Evolutionary conservation across 2,329 filamentous ascomycete genomes (phyloP).

Genomic region (Sporothrix pallida): DNA sequence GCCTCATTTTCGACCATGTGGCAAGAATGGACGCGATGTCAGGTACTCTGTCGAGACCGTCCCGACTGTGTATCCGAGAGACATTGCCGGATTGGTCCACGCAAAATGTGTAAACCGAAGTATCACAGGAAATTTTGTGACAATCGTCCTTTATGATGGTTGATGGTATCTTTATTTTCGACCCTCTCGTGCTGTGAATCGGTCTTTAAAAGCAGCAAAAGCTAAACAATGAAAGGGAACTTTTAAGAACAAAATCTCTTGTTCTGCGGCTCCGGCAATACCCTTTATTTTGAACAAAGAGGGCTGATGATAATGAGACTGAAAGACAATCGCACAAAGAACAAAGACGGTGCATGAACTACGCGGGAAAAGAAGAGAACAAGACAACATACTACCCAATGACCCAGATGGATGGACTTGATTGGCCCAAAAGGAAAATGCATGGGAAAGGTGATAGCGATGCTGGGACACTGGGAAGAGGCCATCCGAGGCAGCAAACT

Average conservation of each 20-base stretch:
- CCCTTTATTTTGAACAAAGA: neutral
- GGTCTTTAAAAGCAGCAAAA: neutral
- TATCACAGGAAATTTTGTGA: too few relatives aligned
- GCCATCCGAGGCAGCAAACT: too few relatives aligned
- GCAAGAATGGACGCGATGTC: neutral
- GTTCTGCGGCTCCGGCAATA: neutral
- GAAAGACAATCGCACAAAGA: constrained; percentile 1
- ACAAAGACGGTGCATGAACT: neutral
- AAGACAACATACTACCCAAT: neutral
- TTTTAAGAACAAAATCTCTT: neutral
- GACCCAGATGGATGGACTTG: neutral
- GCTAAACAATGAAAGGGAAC: too few relatives aligned
- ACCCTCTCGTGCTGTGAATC: neutral
- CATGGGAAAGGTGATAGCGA: neutral
- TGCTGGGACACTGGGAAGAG: too few relatives aligned
- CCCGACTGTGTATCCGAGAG: too few relatives aligned
- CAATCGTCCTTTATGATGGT: too few relatives aligned
- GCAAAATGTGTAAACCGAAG: too few relatives aligned
- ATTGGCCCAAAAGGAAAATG: neutral
- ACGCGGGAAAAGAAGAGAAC: neutral
- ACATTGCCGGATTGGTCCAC: too few relatives aligned
- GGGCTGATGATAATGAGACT: neutral
- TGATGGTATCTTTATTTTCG: neutral
- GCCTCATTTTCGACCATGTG: constrained; percentile 1
- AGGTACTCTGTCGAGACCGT: too few relatives aligned